A percentile compares a stretch with the other conserved stretches of the same genome.
phyloP scores from a whole-genome alignment of 345 rosid species.

The Odontarrhena argentea region DNA sequence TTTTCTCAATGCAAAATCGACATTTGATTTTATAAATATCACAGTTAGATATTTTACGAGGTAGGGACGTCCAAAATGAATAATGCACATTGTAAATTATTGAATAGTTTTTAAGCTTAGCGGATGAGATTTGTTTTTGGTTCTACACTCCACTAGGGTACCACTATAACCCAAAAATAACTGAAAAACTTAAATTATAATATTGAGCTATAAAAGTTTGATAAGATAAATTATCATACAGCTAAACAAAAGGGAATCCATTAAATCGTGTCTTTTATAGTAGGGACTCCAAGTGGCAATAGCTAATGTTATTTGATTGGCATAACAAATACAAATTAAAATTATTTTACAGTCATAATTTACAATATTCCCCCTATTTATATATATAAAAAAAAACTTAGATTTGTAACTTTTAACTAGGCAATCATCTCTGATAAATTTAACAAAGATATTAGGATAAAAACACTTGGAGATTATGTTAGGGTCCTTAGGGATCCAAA shows the following conservation, averaged over 20 bases:
- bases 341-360: conserved; percentile 2
- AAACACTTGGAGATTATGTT: too few species aligned
- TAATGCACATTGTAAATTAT: background rate
- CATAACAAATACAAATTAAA: background rate
- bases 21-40: conserved; percentile 25
- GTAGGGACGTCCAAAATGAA: conserved; percentile 14
- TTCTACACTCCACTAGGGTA: conserved; percentile 32
- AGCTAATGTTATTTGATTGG: background rate
- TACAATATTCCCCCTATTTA: background rate
- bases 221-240: conserved; percentile 16
- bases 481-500: too few species aligned
- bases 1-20: background rate
- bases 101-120: background rate
- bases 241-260: conserved; percentile 41
- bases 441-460: too few species aligned
- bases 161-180: conserved; percentile 38
- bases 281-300: conserved; percentile 34
- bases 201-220: too few species aligned
- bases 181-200: conserved; percentile 27
- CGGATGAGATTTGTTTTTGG: conserved; percentile 34
- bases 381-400: background rate
- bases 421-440: too few species aligned
- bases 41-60: conserved; percentile 26
- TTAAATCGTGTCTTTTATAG: conserved; percentile 37
- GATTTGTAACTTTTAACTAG: background rate